Conservation (phyloP, 164 flowering plant genomes). For the Nelumbo lutea region DNA sequence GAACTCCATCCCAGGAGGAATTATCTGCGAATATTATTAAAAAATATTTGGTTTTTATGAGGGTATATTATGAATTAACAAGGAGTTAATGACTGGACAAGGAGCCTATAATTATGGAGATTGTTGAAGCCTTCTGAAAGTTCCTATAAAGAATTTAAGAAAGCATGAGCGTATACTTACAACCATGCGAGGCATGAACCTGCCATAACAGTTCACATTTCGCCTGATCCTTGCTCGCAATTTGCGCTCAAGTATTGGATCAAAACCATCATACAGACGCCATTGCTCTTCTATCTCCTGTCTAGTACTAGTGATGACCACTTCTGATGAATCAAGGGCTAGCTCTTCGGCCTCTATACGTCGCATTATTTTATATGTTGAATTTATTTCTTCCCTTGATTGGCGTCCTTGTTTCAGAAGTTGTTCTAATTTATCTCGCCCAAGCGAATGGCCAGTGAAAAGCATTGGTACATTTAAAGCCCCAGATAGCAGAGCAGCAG, state of each 20-base stretch:
- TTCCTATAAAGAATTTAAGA: background rate
- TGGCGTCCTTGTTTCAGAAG: constrained; percentile 83
- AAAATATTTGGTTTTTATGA: background rate
- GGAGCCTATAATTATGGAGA: background rate
- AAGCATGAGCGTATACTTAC: constrained; percentile 48
- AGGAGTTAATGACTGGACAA: background rate
- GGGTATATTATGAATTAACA: background rate
- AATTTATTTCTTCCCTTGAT: constrained; percentile 87
- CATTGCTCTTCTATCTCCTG: constrained; percentile 98
- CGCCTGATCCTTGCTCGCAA: constrained; percentile 88
- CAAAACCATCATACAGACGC: constrained; percentile 96
- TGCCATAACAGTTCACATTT: constrained; percentile 92
- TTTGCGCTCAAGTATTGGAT: constrained; percentile 81
- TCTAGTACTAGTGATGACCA: constrained; percentile 86
- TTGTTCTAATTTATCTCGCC: constrained; percentile 92
- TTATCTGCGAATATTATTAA: constrained; percentile 42
- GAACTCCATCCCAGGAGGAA: constrained; percentile 99
- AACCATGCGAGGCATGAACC: constrained; percentile 98
- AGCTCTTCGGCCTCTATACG: constrained; percentile 97
- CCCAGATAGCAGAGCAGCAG: constrained; percentile 92
- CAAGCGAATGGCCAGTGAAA: constrained; percentile 95
- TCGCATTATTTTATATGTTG: constrained; percentile 86
- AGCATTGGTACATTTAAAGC: constrained; percentile 93
- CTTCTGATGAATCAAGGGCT: constrained; percentile 86
- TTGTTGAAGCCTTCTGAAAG: background rate